These are phyloP conservation scores for Termitomyces bulborhizus DNA, from an alignment of 768 basidiomycete species.

Conservation along the genomic window DNA sequence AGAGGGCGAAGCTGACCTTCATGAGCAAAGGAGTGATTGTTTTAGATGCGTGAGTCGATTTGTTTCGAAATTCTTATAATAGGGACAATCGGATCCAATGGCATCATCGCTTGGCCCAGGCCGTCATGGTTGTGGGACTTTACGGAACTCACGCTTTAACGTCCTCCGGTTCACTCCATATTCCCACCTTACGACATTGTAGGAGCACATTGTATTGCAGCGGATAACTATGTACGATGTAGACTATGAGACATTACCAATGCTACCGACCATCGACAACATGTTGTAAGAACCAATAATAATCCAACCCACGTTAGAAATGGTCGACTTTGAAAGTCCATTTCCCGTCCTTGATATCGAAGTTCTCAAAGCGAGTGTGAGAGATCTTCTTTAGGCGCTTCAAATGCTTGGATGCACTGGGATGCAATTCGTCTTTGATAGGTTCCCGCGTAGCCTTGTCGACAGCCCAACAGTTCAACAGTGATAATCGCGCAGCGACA, in stretches of 20 bases:
- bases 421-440: conserved; percentile 75
- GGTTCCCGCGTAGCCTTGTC: conserved; percentile 90
- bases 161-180: conserved; percentile 5
- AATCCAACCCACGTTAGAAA: conserved; percentile 47
- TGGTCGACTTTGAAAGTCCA: conserved; percentile 96
- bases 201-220: conserved; percentile 7
- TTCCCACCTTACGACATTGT: neutral
- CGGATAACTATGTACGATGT: conserved; percentile 3
- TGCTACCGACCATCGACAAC: conserved; percentile 1
- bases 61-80: conserved; percentile 3
- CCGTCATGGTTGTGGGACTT: conserved; percentile 9
- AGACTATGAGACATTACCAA: conserved; percentile 10
- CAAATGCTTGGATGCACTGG: conserved; percentile 62
- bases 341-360: conserved; percentile 73
- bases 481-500: conserved; percentile 70
- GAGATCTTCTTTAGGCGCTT: conserved; percentile 81
- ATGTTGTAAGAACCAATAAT: neutral
- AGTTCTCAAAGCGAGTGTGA: conserved; percentile 79
- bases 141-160: conserved; percentile 1
- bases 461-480: conserved; percentile 80
- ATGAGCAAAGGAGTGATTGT: conserved; percentile 15
- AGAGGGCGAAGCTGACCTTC: conserved; percentile 22
- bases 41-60: neutral
- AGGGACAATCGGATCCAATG: neutral
- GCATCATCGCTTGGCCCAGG: conserved; percentile 6